Base-by-base conservation (phyloP, 768 basidiomycete species). In the Botryobasidium botryosum region DNA sequence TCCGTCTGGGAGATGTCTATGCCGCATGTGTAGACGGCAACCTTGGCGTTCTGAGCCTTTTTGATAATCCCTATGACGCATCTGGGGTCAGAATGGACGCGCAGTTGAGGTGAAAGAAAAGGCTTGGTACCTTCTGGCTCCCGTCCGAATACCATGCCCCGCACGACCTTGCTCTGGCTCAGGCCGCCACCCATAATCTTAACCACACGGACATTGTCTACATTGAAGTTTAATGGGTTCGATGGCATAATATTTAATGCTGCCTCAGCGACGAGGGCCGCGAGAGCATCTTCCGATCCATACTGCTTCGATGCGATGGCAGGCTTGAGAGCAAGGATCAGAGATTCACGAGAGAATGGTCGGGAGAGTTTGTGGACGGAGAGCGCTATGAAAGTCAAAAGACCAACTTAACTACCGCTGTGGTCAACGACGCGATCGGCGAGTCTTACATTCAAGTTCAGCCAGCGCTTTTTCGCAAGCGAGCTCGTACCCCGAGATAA, bases 281-380 rank as follows among this genome's bases (percentile, higher is more conserved):
- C 69, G 0, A 97, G 71, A 33, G 69, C 67, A 44, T 87, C 82
- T 63, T 97, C 92, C 36, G 76, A 78, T 3, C 92, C 92, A 43
- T 97, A 96, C 59, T 99, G 94, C 61, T 99, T 99, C 26, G 92
- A 83, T 5, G 92, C 91, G 56, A 99, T 87, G 7, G 86, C 77
- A 7, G 94, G 88, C 52, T 79, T 79, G 33, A 99, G 71, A 2
- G 90, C 86, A 8, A 69, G 67, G 21, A 72, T 64, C 5, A 94
- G 79, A 12, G 76, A 68, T 7, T 68, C 60, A n/a, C 66, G 72
- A 3, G 79, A 81, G 24, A 82, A 65, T 0, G 80, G 91, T 29
- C 68, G 72, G 17, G 79, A 80, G 36, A 85, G 70, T 47, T 68
- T 74, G 35, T 70, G 73, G 28, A 69, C 72, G 15, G 83, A 75